A percentile compares a stretch with the other conserved stretches of the same genome.
Conservation (phyloP, 2,329 filamentous ascomycete genomes). For the Sclerotiophoma versabilis region DNA sequence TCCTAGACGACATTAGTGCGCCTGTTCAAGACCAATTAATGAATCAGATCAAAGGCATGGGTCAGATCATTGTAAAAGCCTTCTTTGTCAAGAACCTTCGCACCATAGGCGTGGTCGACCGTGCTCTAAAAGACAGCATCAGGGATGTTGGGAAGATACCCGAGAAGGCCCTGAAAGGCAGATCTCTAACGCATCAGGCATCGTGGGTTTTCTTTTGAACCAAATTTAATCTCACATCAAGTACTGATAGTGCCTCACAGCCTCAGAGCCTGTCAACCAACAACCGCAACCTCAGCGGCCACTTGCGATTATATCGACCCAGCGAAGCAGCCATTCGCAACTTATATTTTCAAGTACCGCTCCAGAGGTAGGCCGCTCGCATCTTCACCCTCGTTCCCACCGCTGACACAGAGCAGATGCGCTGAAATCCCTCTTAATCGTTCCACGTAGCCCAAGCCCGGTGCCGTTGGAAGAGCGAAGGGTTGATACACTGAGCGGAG, state of each 20-base stretch:
- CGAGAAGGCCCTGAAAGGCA: slow-evolving; percentile 34
- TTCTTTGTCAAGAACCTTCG: slow-evolving; percentile 14
- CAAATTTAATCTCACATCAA: not conserved
- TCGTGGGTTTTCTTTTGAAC: slow-evolving; percentile 6
- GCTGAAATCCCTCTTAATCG: slow-evolving; percentile 43
- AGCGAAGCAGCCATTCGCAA: slow-evolving; percentile 16
- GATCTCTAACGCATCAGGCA: slow-evolving; percentile 22
- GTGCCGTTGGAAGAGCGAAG: slow-evolving; percentile 25
- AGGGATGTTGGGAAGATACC: slow-evolving; percentile 10
- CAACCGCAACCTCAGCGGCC: not conserved
- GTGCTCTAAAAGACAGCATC: not conserved
- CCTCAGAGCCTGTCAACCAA: not conserved
- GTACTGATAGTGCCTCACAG: not conserved
- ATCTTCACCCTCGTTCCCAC: not conserved
- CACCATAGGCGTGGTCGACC: fast-evolving
- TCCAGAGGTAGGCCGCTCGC: slow-evolving; percentile 16
- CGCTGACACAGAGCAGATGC: slow-evolving; percentile 18
- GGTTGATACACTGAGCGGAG: slow-evolving; percentile 13
- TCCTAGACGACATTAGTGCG: slow-evolving; percentile 12
- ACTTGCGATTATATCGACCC: not conserved
- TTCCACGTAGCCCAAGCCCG: slow-evolving; percentile 39
- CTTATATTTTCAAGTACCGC: slow-evolving; percentile 30
- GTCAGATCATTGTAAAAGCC: slow-evolving; percentile 23
- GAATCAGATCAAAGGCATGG: slow-evolving; percentile 19
- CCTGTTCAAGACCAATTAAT: not conserved